Conservation (phyloP, 129 eudicot species). For the Pseudognaphalium luteoalbum region DNA sequence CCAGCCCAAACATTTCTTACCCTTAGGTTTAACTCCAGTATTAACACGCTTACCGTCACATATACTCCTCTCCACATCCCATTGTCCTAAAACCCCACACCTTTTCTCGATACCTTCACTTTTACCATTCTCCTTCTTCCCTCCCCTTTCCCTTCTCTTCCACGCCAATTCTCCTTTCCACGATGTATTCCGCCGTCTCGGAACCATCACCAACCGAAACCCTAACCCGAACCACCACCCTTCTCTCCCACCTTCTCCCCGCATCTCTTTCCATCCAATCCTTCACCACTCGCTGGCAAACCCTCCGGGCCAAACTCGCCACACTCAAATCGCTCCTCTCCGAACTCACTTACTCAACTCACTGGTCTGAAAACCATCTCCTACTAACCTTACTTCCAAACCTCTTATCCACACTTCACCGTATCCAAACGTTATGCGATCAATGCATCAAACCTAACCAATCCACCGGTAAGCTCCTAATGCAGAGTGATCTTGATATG, state of each 20-base stretch:
- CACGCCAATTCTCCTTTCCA: slow-evolving; percentile 21
- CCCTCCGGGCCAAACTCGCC: slow-evolving; percentile 61
- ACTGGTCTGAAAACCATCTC: slow-evolving; percentile 74
- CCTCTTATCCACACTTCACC: slow-evolving; percentile 63
- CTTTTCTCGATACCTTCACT: slow-evolving; percentile 7
- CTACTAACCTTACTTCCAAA: slow-evolving; percentile 51
- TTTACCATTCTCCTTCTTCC: slow-evolving; percentile 5
- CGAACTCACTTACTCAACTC: slow-evolving; percentile 61
- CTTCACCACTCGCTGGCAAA: slow-evolving; percentile 72
- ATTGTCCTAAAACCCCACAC: slow-evolving; percentile 6
- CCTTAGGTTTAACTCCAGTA: neutral
- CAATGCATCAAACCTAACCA: slow-evolving; percentile 44
- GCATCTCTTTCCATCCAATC: slow-evolving; percentile 60
- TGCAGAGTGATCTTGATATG: slow-evolving; percentile 95
- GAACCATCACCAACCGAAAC: slow-evolving; percentile 52
- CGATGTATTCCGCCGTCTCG: slow-evolving; percentile 52
- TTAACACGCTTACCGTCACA: neutral
- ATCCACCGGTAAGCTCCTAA: slow-evolving; percentile 65
- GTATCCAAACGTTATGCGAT: slow-evolving; percentile 44
- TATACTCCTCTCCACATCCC: neutral
- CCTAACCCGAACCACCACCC: slow-evolving; percentile 43
- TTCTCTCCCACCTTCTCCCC: slow-evolving; percentile 52
- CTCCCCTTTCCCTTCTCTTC: slow-evolving; percentile 21
- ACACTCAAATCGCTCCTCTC: slow-evolving; percentile 52
- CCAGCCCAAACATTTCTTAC: neutral